Percentiles rank a stretch among this genome's conserved stretches.
Conservation (phyloP, 805 yeast genomes). For the Starmerella roubikii region DNA sequence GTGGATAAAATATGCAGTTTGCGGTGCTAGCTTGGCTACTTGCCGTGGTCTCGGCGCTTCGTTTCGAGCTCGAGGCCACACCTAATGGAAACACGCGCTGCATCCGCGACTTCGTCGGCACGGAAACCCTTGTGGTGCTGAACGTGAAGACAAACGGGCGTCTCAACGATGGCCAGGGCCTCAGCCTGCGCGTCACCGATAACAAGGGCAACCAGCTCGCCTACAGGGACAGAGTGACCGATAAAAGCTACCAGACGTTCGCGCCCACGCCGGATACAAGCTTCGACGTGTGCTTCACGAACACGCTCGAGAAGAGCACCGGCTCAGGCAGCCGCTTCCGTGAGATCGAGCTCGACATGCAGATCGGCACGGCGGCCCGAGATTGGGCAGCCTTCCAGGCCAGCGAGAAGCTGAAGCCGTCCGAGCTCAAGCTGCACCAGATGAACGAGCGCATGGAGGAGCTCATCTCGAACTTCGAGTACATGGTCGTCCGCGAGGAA, state of each 20-base stretch:
- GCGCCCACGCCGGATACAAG: slow-evolving; percentile 72
- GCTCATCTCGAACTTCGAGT: slow-evolving; percentile 62
- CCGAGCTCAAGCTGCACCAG: slow-evolving; percentile 78
- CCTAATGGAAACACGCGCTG: slow-evolving; percentile 45
- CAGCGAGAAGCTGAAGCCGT: slow-evolving; percentile 81
- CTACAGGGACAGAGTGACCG: slow-evolving; percentile 61
- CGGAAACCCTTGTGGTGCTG: slow-evolving; percentile 78
- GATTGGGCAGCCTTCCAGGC: slow-evolving; percentile 96
- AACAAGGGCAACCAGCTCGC: slow-evolving; percentile 75
- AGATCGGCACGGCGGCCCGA: slow-evolving; percentile 91
- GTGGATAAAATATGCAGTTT: slow-evolving; percentile 4
- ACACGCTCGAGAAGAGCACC: slow-evolving; percentile 30
- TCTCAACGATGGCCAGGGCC: slow-evolving; percentile 74
- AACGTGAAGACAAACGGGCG: slow-evolving; percentile 61
- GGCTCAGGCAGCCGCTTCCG: slow-evolving; percentile 37
- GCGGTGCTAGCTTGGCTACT: slow-evolving; percentile 10
- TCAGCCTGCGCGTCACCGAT: slow-evolving; percentile 51
- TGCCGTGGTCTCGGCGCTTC: slow-evolving; percentile 21
- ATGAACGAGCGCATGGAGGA: slow-evolving; percentile 78
- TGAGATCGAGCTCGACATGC: slow-evolving; percentile 78
- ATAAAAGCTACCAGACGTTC: slow-evolving; percentile 62
- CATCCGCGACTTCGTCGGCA: slow-evolving; percentile 79
- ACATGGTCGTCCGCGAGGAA: slow-evolving; percentile 77
- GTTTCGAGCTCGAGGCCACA: slow-evolving; percentile 25
- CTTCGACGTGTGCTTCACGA: slow-evolving; percentile 83